Conservation (phyloP, 495 filamentous ascomycete genomes). For the Xylaria nigripes region DNA sequence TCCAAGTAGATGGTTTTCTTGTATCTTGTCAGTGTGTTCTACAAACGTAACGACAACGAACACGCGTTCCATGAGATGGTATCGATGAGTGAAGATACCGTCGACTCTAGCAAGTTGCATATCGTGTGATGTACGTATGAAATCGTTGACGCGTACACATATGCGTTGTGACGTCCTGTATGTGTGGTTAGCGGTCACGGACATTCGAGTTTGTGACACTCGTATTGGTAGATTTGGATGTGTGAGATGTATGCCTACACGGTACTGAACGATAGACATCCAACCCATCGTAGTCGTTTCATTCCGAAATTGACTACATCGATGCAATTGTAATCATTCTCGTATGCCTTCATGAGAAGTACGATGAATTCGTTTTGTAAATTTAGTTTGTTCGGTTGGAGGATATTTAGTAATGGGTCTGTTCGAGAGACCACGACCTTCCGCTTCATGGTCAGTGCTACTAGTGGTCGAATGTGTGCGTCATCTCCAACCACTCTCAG, state of each 20-base stretch:
- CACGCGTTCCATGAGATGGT: background rate
- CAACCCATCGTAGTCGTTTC: background rate
- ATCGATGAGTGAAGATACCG: background rate
- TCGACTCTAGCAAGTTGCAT: background rate
- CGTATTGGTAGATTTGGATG: too few relatives aligned
- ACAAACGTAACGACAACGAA: background rate
- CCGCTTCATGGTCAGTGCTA: background rate
- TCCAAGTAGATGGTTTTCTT: background rate
- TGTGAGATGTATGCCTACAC: background rate
- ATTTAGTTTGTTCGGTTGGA: background rate
- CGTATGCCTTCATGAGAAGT: background rate
- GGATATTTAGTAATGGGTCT: background rate
- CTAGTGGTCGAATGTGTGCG: background rate
- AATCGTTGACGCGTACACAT: background rate
- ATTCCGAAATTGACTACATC: background rate
- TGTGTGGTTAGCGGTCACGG: too few relatives aligned
- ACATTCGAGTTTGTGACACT: too few relatives aligned
- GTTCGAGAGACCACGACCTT: background rate
- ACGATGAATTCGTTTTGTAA: background rate
- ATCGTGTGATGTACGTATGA: background rate
- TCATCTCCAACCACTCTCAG: background rate
- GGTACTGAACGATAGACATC: background rate
- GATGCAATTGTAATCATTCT: background rate
- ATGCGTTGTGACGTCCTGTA: background rate
- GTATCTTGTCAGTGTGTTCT: background rate